These are phyloP conservation scores for Cymbopogon citratus DNA, from an alignment of 176 grass and related monocot species.

Conservation along the genomic window DNA sequence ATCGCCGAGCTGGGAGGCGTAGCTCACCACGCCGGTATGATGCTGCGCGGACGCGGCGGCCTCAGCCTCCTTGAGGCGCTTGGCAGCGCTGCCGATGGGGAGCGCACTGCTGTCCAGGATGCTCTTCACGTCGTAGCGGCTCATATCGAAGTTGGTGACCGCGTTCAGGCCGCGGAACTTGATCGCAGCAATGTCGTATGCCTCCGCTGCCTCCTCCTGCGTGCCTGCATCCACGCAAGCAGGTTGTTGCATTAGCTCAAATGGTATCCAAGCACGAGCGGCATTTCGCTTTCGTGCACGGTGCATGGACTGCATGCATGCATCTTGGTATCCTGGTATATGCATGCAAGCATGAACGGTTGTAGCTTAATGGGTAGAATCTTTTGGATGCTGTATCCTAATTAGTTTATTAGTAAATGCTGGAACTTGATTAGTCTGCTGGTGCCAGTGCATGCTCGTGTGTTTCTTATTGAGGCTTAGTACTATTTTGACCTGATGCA, in stretches of 20 bases:
- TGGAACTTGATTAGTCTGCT: background rate
- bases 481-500: constrained; percentile 48
- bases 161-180: constrained; percentile 81
- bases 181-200: constrained; percentile 82
- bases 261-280: background rate
- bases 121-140: constrained; percentile 79
- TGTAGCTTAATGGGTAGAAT: background rate
- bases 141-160: constrained; percentile 91
- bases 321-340: too few species aligned
- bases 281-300: background rate
- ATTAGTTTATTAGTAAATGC: background rate
- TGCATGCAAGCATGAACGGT: constrained; percentile 1
- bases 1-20: constrained; percentile 28
- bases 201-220: constrained; percentile 81
- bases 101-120: constrained; percentile 69
- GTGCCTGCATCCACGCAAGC: constrained; percentile 24
- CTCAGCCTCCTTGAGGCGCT: constrained; percentile 69
- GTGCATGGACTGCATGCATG: background rate
- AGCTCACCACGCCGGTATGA: constrained; percentile 19
- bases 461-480: constrained; percentile 18
- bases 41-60: constrained; percentile 19
- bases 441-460: background rate
- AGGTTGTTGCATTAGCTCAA: background rate
- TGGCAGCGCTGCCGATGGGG: constrained; percentile 57
- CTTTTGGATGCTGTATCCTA: background rate